Evolutionary conservation across 2,329 filamentous ascomycete genomes (phyloP), one percentile per base, ranked within the genome.

Genomic region (Diplodia sapinea): DNA sequence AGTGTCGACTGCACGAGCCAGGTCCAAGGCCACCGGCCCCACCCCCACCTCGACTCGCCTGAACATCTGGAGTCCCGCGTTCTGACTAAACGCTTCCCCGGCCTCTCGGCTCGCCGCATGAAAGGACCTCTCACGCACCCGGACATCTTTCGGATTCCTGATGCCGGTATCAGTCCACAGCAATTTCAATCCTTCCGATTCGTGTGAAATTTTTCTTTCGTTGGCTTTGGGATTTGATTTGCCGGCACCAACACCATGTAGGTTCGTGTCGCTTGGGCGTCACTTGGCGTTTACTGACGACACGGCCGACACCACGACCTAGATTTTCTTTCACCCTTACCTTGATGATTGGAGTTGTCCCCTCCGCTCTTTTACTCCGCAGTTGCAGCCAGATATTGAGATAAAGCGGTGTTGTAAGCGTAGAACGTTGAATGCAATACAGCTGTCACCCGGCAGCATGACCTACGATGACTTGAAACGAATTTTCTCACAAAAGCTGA

Each of bases 31-130:
- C 13, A 33, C 6, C 15, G 23, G 51, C 26, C 51, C 51, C 51
- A 55, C 51, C 51, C 51, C 51, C 51, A 31, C 51, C 51, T 55
- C 51, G 15, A 31, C 17, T 36, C 26, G 4, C n/a, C 26, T 55
- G 51, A 23, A n/a, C 26, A 13, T 55, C 26, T 55, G 51, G 51
- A n/a, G 51, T 55, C 51, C 26, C 51, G 51, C 51, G 7, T 33
- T 31, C 17, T 31, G 26, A 55, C 26, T 55, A 33, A 55, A 31
- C 15, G 17, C 12, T 13, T 31, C 13, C 17, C 51, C 51, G 3
- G 9, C n/a, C 9, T 17, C 51, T 31, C 51, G 51, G 17, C 36
- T 55, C 13, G 50, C 50, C 6, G 7, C 9, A 2, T 29, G 11
- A 36, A 36, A 11, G 7, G n/a, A 31, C 3, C 49, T 26, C 51